Base-by-base conservation (phyloP, 495 filamentous ascomycete species). In the Penicillium verhagenii region DNA sequence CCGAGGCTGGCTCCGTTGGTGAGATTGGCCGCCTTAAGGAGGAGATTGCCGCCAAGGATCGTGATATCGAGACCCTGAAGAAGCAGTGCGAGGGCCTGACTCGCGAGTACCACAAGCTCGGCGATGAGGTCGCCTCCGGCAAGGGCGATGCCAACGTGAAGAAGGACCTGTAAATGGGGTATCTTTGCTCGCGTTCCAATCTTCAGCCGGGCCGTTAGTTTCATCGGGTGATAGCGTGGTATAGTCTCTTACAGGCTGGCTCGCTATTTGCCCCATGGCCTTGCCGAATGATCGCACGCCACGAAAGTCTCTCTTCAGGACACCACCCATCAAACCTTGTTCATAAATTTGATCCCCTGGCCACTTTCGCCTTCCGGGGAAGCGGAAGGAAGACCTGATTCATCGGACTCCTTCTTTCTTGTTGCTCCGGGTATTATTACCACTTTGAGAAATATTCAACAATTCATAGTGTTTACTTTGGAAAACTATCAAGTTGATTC, bases 51-150 rank as follows among this genome's bases (percentile, higher is more conserved):
- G 74, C 80, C 62, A 88, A 88, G 70, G 85, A 92, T 59, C 78
- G 79, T 48, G 88, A 96, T 57, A 79, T 91, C 57, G 85, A 88
- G 70, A 86, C 82, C 49, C 78, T 97, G 62, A 92, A 90, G 81
- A 90, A 92, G 79, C 91, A 96, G 79, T 79, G 82, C 45, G 84
- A 87, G 56, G 89, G 89, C 1, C 72, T 96, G 25, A 80, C 76
- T 58, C 74, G 81, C 53, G 92, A 96, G 77, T 98, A 97, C 72
- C 80, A 88, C 66, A 80, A 82, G 43, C 77, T 98, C 50, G 85
- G 90, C 51, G 74, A 98, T 65, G 82, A 90, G 74, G 85, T 92
- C 60, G 76, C 82, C 53, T 73, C 75, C 54, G 73, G 77, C 37
- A 73, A 80, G 58, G 75, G 77, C 4, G 78, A 82, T 43, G 64